Evolutionary conservation across 768 basidiomycete genomes (phyloP), one percentile per base, ranked within the genome.

Genomic region (Hysterangium stoloniferum): DNA sequence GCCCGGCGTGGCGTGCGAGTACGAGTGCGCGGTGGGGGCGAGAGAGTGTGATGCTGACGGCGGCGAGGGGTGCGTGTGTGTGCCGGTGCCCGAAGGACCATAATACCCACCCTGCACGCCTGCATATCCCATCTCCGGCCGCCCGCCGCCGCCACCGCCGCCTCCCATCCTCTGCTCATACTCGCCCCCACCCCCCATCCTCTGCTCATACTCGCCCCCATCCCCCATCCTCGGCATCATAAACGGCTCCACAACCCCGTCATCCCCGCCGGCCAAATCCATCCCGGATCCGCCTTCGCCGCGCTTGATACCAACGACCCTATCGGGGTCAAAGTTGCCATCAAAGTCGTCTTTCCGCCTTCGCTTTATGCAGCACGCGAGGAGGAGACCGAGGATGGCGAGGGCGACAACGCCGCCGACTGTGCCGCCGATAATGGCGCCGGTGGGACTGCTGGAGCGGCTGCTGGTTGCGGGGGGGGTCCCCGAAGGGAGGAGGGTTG

Each of bases 251-350:
- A 45, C n/a, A n/a, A n/a, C n/a, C n/a, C n/a, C n/a, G n/a, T n/a
- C n/a, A n/a, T n/a, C 44, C 8, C 33, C 44, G 5, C 3, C 29
- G 2, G 44, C 44, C 33, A n/a, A 9, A 34, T n/a, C 33, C 33
- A n/a, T n/a, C 9, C 33, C 33, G 33, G n/a, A 9, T 9, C 2
- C 44, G 28, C 17, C 12, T 6, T 13, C 15, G 33, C 33, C 33
- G 4, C 4, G 9, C 44, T 32, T 13, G 15, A 27, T 22, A 17
- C 22, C 12, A 17, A 27, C 44, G 29, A 45, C 44, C 4, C 66
- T 68, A 52, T 75, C 74, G 0, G 73, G 74, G 33, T 75, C 73
- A 52, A 75, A 75, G 63, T 75, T 66, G 45, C 74, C 73, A 48
- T 75, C 73, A 40, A 75, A 75, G 24, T 76, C 73, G 50, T 73